phyloP scores from a whole-genome alignment of 345 rosid species.

The Populus tremula region DNA sequence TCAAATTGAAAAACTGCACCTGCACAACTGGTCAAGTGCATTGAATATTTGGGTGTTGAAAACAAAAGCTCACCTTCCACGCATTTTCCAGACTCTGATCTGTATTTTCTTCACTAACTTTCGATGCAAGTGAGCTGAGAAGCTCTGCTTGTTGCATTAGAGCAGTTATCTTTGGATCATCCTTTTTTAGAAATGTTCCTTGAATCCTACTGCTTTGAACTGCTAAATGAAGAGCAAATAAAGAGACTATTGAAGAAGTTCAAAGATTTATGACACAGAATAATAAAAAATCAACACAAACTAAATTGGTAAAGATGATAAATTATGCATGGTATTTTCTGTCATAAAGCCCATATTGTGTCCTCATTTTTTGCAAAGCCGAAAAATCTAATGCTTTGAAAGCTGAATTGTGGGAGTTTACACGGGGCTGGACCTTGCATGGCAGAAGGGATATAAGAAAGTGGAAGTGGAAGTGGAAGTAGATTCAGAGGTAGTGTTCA shows the following conservation, averaged over 20 bases:
- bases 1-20: neutral
- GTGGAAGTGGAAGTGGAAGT: neutral
- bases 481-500: neutral
- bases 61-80: conserved; percentile 67
- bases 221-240: conserved; percentile 28
- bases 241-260: conserved; percentile 7
- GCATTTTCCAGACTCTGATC: conserved; percentile 91
- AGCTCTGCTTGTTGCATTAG: conserved; percentile 92
- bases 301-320: conserved; percentile 5
- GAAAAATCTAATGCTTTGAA: neutral
- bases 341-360: conserved; percentile 3
- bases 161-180: conserved; percentile 74
- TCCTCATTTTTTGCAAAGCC: conserved; percentile 17
- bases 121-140: conserved; percentile 72
- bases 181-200: conserved; percentile 66
- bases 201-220: conserved; percentile 44
- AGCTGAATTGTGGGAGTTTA: neutral
- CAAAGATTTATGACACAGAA: neutral
- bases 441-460: neutral
- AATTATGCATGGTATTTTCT: neutral
- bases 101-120: conserved; percentile 67
- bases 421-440: neutral
- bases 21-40: neutral
- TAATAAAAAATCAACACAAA: neutral
- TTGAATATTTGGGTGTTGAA: neutral